These are phyloP conservation scores for Barnettozyma salicaria DNA, from an alignment of 805 yeast species.

Conservation along the genomic window DNA sequence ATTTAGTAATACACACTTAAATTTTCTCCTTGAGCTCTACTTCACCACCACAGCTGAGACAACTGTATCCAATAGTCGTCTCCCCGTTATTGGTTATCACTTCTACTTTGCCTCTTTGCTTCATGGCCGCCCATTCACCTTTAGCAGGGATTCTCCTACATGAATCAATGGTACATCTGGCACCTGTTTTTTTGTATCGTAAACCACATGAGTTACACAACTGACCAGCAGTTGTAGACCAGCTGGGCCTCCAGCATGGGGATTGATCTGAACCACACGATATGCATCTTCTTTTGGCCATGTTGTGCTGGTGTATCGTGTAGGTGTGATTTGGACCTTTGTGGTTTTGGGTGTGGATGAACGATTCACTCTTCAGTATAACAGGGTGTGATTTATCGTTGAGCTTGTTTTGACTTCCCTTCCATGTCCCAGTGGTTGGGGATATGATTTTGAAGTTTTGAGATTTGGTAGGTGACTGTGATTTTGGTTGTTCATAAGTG, in stretches of 20 bases:
- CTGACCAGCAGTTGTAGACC: constrained; percentile 91
- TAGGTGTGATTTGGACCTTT: constrained; percentile 26
- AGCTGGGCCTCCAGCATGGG: constrained; percentile 98
- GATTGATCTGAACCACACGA: constrained; percentile 88
- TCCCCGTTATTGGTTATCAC: constrained; percentile 26
- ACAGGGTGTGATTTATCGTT: too few species aligned
- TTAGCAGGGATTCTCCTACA: constrained; percentile 94
- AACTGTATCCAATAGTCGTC: constrained; percentile 36
- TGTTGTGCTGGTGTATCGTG: constrained; percentile 25
- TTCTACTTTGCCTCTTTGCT: constrained; percentile 49
- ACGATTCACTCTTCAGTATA: constrained; percentile 14
- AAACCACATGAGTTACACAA: constrained; percentile 95
- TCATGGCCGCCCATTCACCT: constrained; percentile 91
- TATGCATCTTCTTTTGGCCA: constrained; percentile 56
- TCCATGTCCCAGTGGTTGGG: constrained; percentile 9
- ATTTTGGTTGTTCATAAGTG: too few species aligned
- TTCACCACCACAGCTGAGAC: constrained; percentile 54
- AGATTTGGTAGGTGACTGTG: constrained; percentile 3
- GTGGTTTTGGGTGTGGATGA: constrained; percentile 26
- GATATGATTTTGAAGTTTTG: neutral
- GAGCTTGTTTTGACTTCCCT: constrained; percentile 16
- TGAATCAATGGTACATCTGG: constrained; percentile 68
- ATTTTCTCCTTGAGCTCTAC: constrained; percentile 38
- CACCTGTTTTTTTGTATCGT: constrained; percentile 89
- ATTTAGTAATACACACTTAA: neutral